phyloP scores from a whole-genome alignment of 306 rosid species.

The Geum urbanum region DNA sequence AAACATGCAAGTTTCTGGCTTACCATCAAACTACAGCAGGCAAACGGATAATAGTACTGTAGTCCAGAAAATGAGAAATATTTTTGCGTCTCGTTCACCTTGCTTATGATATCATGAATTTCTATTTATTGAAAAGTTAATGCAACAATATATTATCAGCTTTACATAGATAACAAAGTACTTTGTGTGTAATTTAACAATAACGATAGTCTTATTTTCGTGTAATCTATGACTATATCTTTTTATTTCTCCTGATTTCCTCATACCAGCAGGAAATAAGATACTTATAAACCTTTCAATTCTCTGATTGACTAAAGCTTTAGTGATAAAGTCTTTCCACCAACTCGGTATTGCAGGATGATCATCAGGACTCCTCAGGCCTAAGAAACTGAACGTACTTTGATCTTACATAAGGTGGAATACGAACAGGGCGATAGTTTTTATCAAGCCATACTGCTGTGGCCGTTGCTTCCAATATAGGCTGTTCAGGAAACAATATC shows the following conservation, averaged over 20 bases:
- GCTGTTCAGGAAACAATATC: conserved; percentile 39
- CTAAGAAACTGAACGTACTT: conserved; percentile 48
- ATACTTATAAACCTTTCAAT: conserved; percentile 5
- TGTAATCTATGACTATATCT: background rate
- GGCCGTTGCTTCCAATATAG: conserved; percentile 76
- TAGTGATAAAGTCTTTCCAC: conserved; percentile 8
- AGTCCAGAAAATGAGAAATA: background rate
- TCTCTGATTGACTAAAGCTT: conserved; percentile 11
- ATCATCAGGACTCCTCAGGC: conserved; percentile 37
- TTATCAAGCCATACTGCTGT: conserved; percentile 80
- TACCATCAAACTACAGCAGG: background rate
- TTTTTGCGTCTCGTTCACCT: background rate
- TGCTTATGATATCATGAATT: background rate
- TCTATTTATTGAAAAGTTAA: background rate
- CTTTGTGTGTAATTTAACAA: background rate
- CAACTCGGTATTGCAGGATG: conserved; percentile 11
- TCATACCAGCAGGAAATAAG: background rate
- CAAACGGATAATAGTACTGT: background rate
- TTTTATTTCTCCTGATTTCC: background rate
- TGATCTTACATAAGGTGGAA: conserved; percentile 64
- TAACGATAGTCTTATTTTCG: background rate
- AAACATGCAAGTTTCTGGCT: background rate
- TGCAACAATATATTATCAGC: background rate
- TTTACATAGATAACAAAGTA: background rate
- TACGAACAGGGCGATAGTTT: conserved; percentile 64